A percentile compares a stretch with the other conserved stretches of the same genome.
These are phyloP conservation scores for Ceratocystis cacaofunesta DNA, from an alignment of 2,329 filamentous ascomycete genomes.

Conservation along the genomic window DNA sequence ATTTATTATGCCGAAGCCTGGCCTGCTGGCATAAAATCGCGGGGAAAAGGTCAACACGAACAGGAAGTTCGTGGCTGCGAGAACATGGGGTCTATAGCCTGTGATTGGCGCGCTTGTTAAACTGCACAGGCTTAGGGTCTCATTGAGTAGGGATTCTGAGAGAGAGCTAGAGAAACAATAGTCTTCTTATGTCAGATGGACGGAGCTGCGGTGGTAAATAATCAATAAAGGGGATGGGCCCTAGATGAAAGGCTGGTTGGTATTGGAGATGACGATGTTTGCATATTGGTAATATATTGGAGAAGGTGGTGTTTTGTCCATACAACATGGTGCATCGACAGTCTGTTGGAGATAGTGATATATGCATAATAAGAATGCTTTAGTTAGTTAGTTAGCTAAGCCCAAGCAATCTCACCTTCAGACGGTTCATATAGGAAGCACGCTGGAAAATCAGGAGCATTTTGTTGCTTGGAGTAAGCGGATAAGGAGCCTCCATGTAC, in stretches of 20 bases:
- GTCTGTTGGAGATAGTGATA: background rate
- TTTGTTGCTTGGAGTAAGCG: background rate
- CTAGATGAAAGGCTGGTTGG: background rate
- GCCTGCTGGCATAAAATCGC: background rate
- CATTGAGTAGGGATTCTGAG: background rate
- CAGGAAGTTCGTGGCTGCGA: background rate
- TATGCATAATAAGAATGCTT: background rate
- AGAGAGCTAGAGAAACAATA: background rate
- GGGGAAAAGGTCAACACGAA: background rate
- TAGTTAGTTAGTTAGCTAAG: background rate
- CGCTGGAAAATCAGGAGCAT: background rate
- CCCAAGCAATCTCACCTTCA: background rate
- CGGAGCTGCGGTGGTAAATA: background rate
- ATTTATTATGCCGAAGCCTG: background rate
- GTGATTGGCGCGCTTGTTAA: background rate
- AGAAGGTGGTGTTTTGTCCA: too few relatives aligned
- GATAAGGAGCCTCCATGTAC: background rate
- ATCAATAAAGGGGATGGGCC: background rate
- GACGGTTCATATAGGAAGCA: background rate
- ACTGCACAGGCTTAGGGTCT: background rate
- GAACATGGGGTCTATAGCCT: background rate
- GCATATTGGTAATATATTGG: background rate
- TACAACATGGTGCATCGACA: too few relatives aligned
- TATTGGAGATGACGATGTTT: background rate
- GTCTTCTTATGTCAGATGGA: background rate